Percentiles rank a stretch among this genome's conserved stretches.
phyloP scores from a whole-genome alignment of 495 filamentous ascomycete genomes.

The Cercophora scortea region DNA sequence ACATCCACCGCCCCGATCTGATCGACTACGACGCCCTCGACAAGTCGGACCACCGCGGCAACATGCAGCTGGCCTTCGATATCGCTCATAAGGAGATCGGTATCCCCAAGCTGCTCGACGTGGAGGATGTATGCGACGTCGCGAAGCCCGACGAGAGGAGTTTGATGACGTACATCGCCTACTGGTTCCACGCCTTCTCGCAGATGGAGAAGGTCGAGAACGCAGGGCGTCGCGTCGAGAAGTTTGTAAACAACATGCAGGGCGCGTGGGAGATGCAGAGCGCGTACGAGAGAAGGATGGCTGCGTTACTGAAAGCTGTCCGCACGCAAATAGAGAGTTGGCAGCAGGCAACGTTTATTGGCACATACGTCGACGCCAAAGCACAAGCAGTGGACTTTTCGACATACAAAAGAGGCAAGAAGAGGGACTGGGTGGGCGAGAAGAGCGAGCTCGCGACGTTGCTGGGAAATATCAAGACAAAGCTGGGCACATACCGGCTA shows the following conservation, averaged over 20 bases:
- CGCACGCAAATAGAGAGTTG: conserved; percentile 63
- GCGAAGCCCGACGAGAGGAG: conserved; percentile 90
- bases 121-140: conserved; percentile 97
- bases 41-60: conserved; percentile 89
- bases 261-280: conserved; percentile 99
- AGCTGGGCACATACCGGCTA: conserved; percentile 87
- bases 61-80: conserved; percentile 96
- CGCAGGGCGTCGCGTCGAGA: conserved; percentile 90
- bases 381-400: conserved; percentile 74
- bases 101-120: conserved; percentile 90
- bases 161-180: conserved; percentile 98
- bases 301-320: conserved; percentile 65
- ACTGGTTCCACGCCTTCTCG: conserved; percentile 99
- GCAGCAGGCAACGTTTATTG: conserved; percentile 73
- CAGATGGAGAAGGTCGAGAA: conserved; percentile 98
- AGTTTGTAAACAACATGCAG: conserved; percentile 98
- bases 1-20: conserved; percentile 93
- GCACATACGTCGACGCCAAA: conserved; percentile 90
- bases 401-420: conserved; percentile 77
- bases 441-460: conserved; percentile 91
- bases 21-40: conserved; percentile 94
- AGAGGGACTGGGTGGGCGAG: conserved; percentile 92
- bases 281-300: conserved; percentile 84
- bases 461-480: conserved; percentile 98
- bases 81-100: conserved; percentile 94